These are phyloP conservation scores for Lactifluus echinatus DNA, from an alignment of 768 basidiomycete species.

Conservation along the genomic window DNA sequence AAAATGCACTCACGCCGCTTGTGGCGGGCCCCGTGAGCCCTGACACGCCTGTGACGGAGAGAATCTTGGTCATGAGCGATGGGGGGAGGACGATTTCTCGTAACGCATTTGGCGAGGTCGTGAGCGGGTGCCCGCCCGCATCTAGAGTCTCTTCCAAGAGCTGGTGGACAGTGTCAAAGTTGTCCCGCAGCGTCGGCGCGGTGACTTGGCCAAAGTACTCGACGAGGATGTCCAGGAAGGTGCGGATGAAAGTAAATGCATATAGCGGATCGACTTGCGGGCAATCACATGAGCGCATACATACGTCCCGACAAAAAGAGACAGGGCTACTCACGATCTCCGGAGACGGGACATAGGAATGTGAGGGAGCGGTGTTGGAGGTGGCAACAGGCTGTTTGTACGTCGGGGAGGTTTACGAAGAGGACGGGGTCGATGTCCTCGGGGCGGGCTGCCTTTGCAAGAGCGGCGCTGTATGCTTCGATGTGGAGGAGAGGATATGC, in stretches of 20 bases:
- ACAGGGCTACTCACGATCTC: conserved; percentile 58
- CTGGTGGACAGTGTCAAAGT: conserved; percentile 96
- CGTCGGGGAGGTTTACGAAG: conserved; percentile 42
- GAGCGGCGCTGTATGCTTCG: conserved; percentile 71
- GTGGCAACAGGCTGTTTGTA: conserved; percentile 77
- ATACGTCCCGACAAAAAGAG: too few species aligned
- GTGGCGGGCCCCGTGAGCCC: conserved; percentile 25
- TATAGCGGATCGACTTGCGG: conserved; percentile 75
- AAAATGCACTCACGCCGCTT: conserved; percentile 43
- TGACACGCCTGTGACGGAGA: conserved; percentile 44
- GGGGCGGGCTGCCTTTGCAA: conserved; percentile 44
- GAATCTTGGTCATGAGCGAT: conserved; percentile 53
- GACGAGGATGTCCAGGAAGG: conserved; percentile 71
- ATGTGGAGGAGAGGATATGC: conserved; percentile 81
- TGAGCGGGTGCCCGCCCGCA: conserved; percentile 84
- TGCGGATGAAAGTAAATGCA: conserved; percentile 81
- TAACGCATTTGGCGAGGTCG: conserved; percentile 82
- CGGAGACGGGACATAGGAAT: conserved; percentile 73
- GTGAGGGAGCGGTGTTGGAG: conserved; percentile 66
- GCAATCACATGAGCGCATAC: not conserved
- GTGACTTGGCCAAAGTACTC: conserved; percentile 89
- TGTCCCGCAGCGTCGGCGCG: conserved; percentile 71
- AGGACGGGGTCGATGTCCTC: conserved; percentile 67
- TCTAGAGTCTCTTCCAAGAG: conserved; percentile 94
- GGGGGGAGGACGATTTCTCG: conserved; percentile 93